A percentile compares a stretch with the other conserved stretches of the same genome.
These are phyloP conservation scores for Eucalyptus erythrocorys DNA, from an alignment of 345 rosid species.

Conservation along the genomic window DNA sequence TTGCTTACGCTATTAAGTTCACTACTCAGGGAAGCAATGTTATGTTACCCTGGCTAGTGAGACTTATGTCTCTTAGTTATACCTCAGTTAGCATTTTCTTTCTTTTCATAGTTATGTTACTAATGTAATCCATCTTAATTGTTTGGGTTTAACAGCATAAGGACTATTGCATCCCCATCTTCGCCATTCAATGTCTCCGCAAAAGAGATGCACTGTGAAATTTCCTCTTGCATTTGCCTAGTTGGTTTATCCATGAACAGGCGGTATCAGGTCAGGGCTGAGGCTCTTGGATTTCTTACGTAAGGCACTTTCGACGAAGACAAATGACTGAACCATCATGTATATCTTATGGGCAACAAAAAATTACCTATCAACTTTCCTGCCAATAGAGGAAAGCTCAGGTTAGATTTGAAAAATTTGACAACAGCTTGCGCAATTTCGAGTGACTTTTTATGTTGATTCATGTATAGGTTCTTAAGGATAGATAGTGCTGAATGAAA, in stretches of 20 bases:
- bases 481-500: not conserved
- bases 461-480: not conserved
- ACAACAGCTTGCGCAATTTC: no score
- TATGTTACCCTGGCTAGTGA: not conserved
- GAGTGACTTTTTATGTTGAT: not conserved
- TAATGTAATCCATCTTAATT: not conserved
- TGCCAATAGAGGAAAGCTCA: not conserved
- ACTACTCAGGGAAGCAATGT: not conserved
- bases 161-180: not conserved
- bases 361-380: not conserved
- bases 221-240: not conserved
- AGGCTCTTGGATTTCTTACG: not conserved
- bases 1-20: not conserved
- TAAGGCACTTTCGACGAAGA: no score
- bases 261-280: not conserved
- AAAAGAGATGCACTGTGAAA: not conserved
- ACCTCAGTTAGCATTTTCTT: not conserved
- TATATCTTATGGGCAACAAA: not conserved
- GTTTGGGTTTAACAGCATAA: not conserved
- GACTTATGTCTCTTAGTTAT: not conserved
- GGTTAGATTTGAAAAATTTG: not conserved
- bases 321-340: no score
- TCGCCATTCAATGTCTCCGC: not conserved
- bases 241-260: not conserved
- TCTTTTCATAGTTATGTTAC: not conserved